Evolutionary conservation across 805 yeast genomes (phyloP).

Genomic region (Yamadazyma takamatsuzukensis): DNA sequence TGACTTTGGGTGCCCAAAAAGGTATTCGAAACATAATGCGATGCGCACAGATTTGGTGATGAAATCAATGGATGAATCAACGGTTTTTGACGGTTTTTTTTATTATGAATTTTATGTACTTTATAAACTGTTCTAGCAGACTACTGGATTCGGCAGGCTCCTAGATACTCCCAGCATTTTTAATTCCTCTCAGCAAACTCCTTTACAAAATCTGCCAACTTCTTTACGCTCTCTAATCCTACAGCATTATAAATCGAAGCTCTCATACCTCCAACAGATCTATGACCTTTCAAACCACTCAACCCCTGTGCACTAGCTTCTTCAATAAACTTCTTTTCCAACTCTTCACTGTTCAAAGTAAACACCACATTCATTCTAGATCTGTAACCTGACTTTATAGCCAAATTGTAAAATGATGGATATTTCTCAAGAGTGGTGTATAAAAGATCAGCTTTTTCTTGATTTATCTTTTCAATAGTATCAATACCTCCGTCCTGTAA

Average conservation of each 20-base stretch:
- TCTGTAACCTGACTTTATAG: conserved; percentile 60
- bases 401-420: conserved; percentile 61
- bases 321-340: conserved; percentile 67
- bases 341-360: conserved; percentile 59
- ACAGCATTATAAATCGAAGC: conserved; percentile 92
- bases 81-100: too few species aligned
- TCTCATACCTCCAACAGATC: conserved; percentile 96
- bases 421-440: conserved; percentile 64
- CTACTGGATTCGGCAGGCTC: too few species aligned
- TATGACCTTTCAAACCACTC: conserved; percentile 88
- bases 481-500: conserved; percentile 69
- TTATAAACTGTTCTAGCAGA: too few species aligned
- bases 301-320: conserved; percentile 59
- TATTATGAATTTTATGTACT: too few species aligned
- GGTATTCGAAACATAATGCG: too few species aligned
- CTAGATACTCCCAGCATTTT: too few species aligned
- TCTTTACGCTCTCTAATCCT: conserved; percentile 52
- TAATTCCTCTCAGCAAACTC: conserved; percentile 51
- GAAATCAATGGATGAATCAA: too few species aligned
- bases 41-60: too few species aligned
- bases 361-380: conserved; percentile 94
- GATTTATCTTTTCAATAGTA: conserved; percentile 54
- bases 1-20: too few species aligned
- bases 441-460: conserved; percentile 57
- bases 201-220: conserved; percentile 53